Percentiles rank a stretch among this genome's conserved stretches.
Conservation (phyloP, 2,329 filamentous ascomycete genomes). For the Hypoxylon sp. region DNA sequence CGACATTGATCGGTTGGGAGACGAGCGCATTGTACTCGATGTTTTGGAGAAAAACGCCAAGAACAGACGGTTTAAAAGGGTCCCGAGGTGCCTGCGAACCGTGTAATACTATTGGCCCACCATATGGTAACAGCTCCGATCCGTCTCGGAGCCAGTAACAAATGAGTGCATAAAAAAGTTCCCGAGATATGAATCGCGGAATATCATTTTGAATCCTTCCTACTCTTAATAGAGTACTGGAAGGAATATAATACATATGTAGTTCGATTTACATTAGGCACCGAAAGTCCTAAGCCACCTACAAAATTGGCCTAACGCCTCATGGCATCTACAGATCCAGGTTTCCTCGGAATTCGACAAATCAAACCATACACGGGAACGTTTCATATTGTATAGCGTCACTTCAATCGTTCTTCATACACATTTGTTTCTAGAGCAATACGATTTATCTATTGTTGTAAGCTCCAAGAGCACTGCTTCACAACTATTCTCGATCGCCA, state of each 20-base stretch:
- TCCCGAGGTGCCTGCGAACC: slow-evolving; percentile 14
- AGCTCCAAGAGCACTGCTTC: slow-evolving; percentile 50
- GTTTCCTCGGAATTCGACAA: neutral
- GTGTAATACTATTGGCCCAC: slow-evolving; percentile 53
- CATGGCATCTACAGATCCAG: neutral
- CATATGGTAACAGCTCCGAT: slow-evolving; percentile 46
- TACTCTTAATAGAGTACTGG: too few species aligned
- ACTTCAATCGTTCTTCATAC: slow-evolving; percentile 6
- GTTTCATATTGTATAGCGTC: slow-evolving; percentile 18
- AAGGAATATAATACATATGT: neutral
- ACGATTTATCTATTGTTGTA: slow-evolving; percentile 53
- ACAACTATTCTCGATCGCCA: slow-evolving; percentile 46
- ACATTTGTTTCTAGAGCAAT: slow-evolving; percentile 49
- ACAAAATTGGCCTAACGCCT: neutral
- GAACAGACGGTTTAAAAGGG: slow-evolving; percentile 17
- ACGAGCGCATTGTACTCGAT: neutral
- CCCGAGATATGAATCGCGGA: neutral
- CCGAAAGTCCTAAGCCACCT: neutral
- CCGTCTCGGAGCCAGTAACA: slow-evolving; percentile 46
- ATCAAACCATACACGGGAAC: slow-evolving; percentile 22
- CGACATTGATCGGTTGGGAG: slow-evolving; percentile 19
- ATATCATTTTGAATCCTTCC: neutral
- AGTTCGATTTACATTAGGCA: neutral
- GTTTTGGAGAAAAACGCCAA: neutral
- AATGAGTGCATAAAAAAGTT: slow-evolving; percentile 1